These are phyloP conservation scores for Podila minutissima DNA, from an alignment of 192 early-diverging fungal species.

Conservation along the genomic window DNA sequence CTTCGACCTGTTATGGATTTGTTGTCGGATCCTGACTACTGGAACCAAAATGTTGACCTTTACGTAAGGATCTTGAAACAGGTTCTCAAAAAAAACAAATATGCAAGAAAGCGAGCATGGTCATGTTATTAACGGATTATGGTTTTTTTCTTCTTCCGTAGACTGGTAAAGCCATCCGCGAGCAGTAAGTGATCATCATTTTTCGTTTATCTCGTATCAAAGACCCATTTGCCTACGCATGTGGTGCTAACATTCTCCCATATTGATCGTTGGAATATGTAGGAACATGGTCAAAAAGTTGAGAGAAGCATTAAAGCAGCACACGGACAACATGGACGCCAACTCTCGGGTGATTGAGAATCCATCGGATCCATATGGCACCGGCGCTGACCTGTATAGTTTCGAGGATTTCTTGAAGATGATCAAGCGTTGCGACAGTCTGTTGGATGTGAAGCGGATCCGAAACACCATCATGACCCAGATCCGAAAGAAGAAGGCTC, in stretches of 20 bases:
- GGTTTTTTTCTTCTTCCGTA: constrained; percentile 7
- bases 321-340: constrained; percentile 60
- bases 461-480: constrained; percentile 77
- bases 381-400: constrained; percentile 49
- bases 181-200: constrained; percentile 55
- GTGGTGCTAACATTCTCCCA: background rate
- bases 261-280: background rate
- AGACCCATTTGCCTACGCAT: too few relatives aligned
- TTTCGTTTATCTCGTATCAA: too few relatives aligned
- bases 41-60: constrained; percentile 83
- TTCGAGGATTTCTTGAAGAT: constrained; percentile 82
- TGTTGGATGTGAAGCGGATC: constrained; percentile 70
- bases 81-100: background rate
- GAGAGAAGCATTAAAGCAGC: constrained; percentile 72
- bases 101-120: background rate
- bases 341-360: constrained; percentile 8
- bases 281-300: constrained; percentile 78
- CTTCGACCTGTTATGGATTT: constrained; percentile 73
- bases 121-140: background rate
- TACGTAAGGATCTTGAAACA: constrained; percentile 53
- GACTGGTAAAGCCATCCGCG: constrained; percentile 59
- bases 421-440: constrained; percentile 74
- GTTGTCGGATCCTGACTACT: constrained; percentile 86
- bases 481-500: constrained; percentile 71
- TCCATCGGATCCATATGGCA: constrained; percentile 13